Evolutionary conservation across 805 yeast genomes (phyloP).

Genomic region (Hanseniaspora nectarophila): DNA sequence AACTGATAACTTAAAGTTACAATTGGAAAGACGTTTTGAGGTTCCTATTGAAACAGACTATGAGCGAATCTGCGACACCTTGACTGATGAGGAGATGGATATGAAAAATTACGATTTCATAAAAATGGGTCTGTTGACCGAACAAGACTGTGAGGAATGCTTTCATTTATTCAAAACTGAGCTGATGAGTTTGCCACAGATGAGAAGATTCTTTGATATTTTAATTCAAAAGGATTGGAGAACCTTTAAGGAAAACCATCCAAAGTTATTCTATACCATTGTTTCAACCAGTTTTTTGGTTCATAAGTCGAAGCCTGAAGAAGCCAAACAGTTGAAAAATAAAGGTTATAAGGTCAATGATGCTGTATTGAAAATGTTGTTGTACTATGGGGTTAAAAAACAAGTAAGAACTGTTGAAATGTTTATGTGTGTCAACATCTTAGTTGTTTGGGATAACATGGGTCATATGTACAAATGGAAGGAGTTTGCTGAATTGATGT

Average conservation of each 20-base stretch:
- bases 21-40: background rate
- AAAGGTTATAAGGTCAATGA: constrained; percentile 40
- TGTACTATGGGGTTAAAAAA: constrained; percentile 27
- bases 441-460: constrained; percentile 65
- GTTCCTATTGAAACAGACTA: background rate
- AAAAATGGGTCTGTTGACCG: constrained; percentile 43
- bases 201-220: constrained; percentile 44
- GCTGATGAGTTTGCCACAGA: constrained; percentile 34
- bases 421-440: constrained; percentile 31
- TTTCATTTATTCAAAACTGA: constrained; percentile 38
- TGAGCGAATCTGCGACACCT: background rate
- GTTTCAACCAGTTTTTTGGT: constrained; percentile 47
- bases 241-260: constrained; percentile 39
- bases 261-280: constrained; percentile 51
- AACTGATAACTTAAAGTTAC: constrained; percentile 3
- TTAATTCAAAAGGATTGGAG: constrained; percentile 36
- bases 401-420: constrained; percentile 52
- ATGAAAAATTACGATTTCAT: constrained; percentile 37
- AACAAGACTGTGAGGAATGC: constrained; percentile 47
- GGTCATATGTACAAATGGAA: constrained; percentile 4
- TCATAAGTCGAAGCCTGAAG: constrained; percentile 22
- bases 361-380: constrained; percentile 38
- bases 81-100: constrained; percentile 7
- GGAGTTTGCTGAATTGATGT: background rate
- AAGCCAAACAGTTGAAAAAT: constrained; percentile 26